A percentile compares a stretch with the other conserved stretches of the same genome.
These are phyloP conservation scores for Trichocladium uniseriatum DNA, from an alignment of 495 filamentous ascomycete genomes.

Conservation along the genomic window DNA sequence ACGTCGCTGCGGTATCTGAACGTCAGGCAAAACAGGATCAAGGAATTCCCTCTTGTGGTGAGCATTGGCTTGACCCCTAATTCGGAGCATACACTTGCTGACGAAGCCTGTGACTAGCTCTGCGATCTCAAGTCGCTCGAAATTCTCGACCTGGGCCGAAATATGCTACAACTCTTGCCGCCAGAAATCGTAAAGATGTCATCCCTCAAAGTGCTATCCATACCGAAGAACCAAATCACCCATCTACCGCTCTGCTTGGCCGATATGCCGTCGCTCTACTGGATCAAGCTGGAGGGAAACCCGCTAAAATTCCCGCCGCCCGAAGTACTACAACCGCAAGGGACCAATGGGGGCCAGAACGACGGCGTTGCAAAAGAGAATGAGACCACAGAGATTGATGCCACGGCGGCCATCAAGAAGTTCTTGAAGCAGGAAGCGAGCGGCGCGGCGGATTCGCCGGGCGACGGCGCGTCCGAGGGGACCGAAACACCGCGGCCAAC, in stretches of 20 bases:
- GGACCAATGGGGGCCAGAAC: constrained; percentile 36
- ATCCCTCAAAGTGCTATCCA: constrained; percentile 64
- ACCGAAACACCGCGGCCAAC: constrained; percentile 64
- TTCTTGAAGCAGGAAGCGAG: constrained; percentile 54
- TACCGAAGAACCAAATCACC: constrained; percentile 78
- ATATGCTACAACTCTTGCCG: constrained; percentile 69
- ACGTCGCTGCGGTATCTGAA: constrained; percentile 90
- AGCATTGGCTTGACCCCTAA: constrained; percentile 20
- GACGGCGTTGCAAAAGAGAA: constrained; percentile 38
- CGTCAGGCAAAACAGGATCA: constrained; percentile 75
- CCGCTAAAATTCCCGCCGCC: constrained; percentile 62
- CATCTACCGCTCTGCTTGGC: constrained; percentile 73
- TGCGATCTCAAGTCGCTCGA: constrained; percentile 79
- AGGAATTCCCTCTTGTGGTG: constrained; percentile 80
- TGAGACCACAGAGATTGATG: constrained; percentile 51
- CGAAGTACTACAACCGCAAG: constrained; percentile 44
- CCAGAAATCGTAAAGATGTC: constrained; percentile 69
- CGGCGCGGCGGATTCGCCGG: constrained; percentile 50
- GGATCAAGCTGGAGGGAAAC: constrained; percentile 81
- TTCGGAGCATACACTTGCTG: constrained; percentile 1
- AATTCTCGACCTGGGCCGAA: constrained; percentile 83
- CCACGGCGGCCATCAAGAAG: constrained; percentile 66
- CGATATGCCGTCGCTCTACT: constrained; percentile 79
- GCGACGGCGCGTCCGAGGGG: constrained; percentile 56
- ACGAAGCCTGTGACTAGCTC: constrained; percentile 33